phyloP scores from a whole-genome alignment of 306 rosid species.

The Quercus bicolor region DNA sequence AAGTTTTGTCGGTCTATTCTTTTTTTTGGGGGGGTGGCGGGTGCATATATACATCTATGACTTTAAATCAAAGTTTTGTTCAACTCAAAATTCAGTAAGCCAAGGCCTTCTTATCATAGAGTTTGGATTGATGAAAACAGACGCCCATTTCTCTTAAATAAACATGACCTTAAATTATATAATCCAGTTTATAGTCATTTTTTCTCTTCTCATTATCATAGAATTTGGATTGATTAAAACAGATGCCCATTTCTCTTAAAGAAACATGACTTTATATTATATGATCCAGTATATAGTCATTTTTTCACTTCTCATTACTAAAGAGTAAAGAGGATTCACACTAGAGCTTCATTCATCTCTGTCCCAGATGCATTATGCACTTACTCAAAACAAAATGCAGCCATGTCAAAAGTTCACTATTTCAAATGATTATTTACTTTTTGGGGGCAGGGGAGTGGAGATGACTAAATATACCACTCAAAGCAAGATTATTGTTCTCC shows the following conservation, averaged over 20 bases:
- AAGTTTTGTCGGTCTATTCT: neutral
- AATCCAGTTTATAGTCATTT: neutral
- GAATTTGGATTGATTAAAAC: neutral
- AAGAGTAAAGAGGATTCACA: neutral
- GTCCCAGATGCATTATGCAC: neutral
- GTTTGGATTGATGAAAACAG: neutral
- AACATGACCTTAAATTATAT: neutral
- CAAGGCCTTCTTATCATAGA: neutral
- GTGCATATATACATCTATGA: neutral
- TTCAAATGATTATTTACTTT: neutral
- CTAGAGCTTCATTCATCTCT: neutral
- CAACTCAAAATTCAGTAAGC: neutral
- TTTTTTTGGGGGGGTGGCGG: too few relatives aligned
- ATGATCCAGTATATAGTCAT: neutral
- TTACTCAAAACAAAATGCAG: neutral
- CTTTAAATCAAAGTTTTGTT: neutral
- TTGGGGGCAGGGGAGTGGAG: neutral
- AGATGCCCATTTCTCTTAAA: neutral
- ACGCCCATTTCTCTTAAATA: neutral
- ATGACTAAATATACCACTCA: neutral
- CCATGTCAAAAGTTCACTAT: neutral
- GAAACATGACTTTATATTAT: neutral
- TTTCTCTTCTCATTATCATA: neutral
- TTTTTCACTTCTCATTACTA: neutral
- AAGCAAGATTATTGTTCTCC: neutral